A percentile compares a stretch with the other conserved stretches of the same genome.
phyloP scores from a whole-genome alignment of 805 yeast species.

The Candida sithepensis region DNA sequence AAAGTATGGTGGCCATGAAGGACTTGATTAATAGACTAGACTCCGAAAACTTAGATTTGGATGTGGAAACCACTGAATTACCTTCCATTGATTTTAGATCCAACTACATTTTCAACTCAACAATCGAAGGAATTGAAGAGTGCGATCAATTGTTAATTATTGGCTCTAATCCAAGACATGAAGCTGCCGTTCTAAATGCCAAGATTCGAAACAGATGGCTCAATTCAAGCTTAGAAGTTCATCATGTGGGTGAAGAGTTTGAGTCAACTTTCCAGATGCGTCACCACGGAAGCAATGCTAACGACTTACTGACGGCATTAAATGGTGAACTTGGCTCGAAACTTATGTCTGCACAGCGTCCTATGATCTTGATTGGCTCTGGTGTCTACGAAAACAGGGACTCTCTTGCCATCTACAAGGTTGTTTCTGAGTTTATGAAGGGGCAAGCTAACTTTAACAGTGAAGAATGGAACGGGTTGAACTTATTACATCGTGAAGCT shows the following conservation, averaged over 20 bases:
- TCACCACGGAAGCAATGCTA: conserved; percentile 59
- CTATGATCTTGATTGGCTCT: conserved; percentile 78
- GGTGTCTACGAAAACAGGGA: conserved; percentile 69
- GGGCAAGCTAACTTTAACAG: conserved; percentile 57
- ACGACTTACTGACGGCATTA: conserved; percentile 56
- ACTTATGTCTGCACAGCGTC: conserved; percentile 62
- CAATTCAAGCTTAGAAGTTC: conserved; percentile 58
- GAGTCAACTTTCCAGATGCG: conserved; percentile 70
- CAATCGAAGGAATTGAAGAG: conserved; percentile 74
- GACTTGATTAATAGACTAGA: conserved; percentile 74
- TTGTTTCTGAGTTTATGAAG: conserved; percentile 57
- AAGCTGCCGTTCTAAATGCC: conserved; percentile 83
- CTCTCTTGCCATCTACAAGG: conserved; percentile 54
- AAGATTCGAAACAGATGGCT: conserved; percentile 82
- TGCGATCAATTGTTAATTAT: conserved; percentile 78
- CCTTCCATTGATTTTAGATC: conserved; percentile 77
- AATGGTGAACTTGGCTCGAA: conserved; percentile 66
- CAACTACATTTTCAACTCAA: conserved; percentile 75
- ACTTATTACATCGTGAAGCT: conserved; percentile 79
- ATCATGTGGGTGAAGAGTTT: conserved; percentile 71
- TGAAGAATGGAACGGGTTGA: conserved; percentile 78
- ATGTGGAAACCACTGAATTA: conserved; percentile 52
- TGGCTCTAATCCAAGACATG: conserved; percentile 87
- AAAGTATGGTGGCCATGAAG: conserved; percentile 75
- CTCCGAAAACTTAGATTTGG: conserved; percentile 77